Evolutionary conservation across 148 eudicot genomes (phyloP).

Genomic region (Rhododendron henanense): DNA sequence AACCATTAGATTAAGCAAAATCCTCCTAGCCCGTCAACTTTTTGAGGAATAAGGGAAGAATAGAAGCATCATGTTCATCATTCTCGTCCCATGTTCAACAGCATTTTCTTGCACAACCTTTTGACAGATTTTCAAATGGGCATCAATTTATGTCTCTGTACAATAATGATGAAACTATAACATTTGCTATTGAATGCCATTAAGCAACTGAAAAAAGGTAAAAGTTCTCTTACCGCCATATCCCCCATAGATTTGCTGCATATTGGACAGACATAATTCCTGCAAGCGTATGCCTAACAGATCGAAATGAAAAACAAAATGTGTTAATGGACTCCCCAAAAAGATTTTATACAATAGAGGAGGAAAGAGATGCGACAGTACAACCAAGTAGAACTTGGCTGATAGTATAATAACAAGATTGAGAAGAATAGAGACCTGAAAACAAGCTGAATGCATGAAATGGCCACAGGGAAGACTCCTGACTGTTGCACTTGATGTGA

Average conservation of each 20-base stretch:
- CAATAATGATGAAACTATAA: background rate
- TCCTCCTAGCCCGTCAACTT: background rate
- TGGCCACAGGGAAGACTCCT: constrained; percentile 94
- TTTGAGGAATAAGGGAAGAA: background rate
- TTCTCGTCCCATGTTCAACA: background rate
- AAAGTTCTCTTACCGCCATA: constrained; percentile 68
- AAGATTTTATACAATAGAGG: background rate
- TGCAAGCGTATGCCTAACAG: constrained; percentile 74
- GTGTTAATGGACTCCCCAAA: background rate
- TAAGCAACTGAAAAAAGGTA: background rate
- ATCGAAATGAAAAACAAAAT: background rate
- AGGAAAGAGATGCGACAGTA: background rate
- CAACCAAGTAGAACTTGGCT: background rate
- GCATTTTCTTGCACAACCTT: background rate
- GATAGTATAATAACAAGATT: background rate
- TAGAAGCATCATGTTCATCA: background rate
- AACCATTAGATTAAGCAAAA: constrained; percentile 4
- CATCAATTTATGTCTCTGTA: background rate
- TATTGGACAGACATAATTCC: constrained; percentile 81
- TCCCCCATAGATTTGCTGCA: constrained; percentile 95
- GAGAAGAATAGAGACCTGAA: constrained; percentile 52
- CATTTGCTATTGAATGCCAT: background rate
- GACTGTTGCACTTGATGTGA: constrained; percentile 86
- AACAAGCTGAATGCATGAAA: constrained; percentile 95
- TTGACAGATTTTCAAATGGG: constrained; percentile 1